These are phyloP conservation scores for Fusarium brevicatenulatum DNA, from an alignment of 2,329 filamentous ascomycete genomes.

Conservation along the genomic window DNA sequence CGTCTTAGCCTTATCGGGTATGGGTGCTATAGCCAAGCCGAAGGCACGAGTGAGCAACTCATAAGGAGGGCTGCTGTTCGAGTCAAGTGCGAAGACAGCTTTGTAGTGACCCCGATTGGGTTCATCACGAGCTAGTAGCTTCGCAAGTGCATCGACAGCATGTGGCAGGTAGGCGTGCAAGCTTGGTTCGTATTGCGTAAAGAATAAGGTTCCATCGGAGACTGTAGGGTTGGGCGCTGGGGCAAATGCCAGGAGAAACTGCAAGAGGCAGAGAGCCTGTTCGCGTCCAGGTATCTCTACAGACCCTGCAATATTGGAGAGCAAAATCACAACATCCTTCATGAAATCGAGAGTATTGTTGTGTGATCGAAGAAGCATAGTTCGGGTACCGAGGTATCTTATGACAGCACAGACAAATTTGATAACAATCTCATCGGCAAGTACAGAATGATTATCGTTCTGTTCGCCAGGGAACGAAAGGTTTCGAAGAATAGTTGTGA, in stretches of 20 bases:
- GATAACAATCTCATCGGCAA: conserved; percentile 81
- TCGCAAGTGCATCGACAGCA: conserved; percentile 90
- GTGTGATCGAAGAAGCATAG: conserved; percentile 83
- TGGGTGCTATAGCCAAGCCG: conserved; percentile 82
- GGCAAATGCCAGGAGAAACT: conserved; percentile 91
- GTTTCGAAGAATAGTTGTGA: conserved; percentile 92
- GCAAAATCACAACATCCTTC: conserved; percentile 90
- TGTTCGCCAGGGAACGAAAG: conserved; percentile 79
- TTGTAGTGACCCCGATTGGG: conserved; percentile 90
- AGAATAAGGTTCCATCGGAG: conserved; percentile 71
- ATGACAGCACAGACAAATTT: conserved; percentile 87
- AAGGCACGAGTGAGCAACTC: conserved; percentile 90
- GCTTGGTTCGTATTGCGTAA: conserved; percentile 81
- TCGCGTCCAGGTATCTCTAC: conserved; percentile 87
- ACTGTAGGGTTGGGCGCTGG: conserved; percentile 76
- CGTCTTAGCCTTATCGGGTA: conserved; percentile 72
- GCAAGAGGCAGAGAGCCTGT: conserved; percentile 85
- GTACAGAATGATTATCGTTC: conserved; percentile 73
- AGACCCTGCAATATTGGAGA: conserved; percentile 87
- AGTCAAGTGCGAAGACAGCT: conserved; percentile 80
- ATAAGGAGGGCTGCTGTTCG: conserved; percentile 69
- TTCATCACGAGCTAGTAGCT: conserved; percentile 90
- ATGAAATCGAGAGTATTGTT: conserved; percentile 93
- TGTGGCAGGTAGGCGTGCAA: conserved; percentile 89
- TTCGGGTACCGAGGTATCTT: conserved; percentile 86